Evolutionary conservation across 805 yeast genomes (phyloP).

Genomic region (Barnettozyma pratensis): DNA sequence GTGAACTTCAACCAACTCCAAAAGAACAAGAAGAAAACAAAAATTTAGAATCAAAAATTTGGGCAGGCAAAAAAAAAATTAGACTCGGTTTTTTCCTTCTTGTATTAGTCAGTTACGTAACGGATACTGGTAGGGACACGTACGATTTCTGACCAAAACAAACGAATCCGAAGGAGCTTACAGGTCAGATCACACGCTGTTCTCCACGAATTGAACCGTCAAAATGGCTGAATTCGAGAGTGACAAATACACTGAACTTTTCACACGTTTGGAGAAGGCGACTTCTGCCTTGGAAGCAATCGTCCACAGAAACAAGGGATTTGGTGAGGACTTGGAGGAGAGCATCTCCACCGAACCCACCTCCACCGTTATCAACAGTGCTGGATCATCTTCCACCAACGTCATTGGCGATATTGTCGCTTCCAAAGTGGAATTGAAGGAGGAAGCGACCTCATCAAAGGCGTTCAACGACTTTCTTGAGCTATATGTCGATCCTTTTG

Average conservation of each 20-base stretch:
- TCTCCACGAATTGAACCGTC: background rate
- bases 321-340: background rate
- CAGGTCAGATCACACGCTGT: too few species aligned
- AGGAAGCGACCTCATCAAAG: slow-evolving; percentile 33
- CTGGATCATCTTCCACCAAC: background rate
- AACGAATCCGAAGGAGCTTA: too few species aligned
- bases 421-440: slow-evolving; percentile 9
- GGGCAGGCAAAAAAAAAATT: too few species aligned
- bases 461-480: slow-evolving; percentile 53
- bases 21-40: too few species aligned
- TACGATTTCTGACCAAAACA: too few species aligned
- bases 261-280: slow-evolving; percentile 22
- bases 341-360: background rate
- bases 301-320: slow-evolving; percentile 17
- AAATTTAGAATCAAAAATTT: too few species aligned
- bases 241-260: slow-evolving; percentile 13
- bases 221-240: slow-evolving; percentile 3
- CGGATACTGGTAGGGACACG: too few species aligned
- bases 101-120: too few species aligned
- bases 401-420: slow-evolving; percentile 1
- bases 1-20: too few species aligned
- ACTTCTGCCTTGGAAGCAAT: slow-evolving; percentile 24
- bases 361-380: background rate
- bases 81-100: too few species aligned
- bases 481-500: slow-evolving; percentile 55